Evolutionary conservation across 2,329 filamentous ascomycete species (phyloP).

Genomic region (Xylaria sp.): DNA sequence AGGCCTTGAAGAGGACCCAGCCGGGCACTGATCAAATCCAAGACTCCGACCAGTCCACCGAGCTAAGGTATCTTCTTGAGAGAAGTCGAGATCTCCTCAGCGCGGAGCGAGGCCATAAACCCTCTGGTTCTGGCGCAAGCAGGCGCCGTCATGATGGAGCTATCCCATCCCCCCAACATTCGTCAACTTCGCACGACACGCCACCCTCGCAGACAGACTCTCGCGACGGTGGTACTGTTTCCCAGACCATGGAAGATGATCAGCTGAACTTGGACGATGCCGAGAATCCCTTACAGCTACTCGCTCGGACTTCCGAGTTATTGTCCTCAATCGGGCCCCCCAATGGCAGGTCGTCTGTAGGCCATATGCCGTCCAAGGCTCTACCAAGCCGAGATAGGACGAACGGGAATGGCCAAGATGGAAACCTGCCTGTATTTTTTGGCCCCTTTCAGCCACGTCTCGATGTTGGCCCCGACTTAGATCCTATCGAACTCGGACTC

Average conservation of each 20-base stretch:
- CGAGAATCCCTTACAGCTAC: slow-evolving; percentile 77
- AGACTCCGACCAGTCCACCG: slow-evolving; percentile 55
- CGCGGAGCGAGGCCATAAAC: slow-evolving; percentile 39
- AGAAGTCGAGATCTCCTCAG: slow-evolving; percentile 56
- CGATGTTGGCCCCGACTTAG: slow-evolving; percentile 71
- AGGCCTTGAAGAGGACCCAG: slow-evolving; percentile 69
- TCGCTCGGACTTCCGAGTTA: slow-evolving; percentile 77
- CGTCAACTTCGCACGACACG: slow-evolving; percentile 44
- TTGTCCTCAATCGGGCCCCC: slow-evolving; percentile 51
- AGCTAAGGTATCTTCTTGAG: slow-evolving; percentile 61
- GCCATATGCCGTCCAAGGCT: slow-evolving; percentile 38
- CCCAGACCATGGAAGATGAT: slow-evolving; percentile 56
- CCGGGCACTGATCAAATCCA: slow-evolving; percentile 53
- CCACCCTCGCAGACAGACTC: slow-evolving; percentile 46
- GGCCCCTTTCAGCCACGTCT: slow-evolving; percentile 70
- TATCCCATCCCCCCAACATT: slow-evolving; percentile 45
- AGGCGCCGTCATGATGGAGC: slow-evolving; percentile 40
- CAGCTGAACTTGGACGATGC: slow-evolving; percentile 70
- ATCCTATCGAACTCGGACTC: slow-evolving; percentile 76
- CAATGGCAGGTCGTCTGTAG: slow-evolving; percentile 10
- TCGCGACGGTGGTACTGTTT: slow-evolving; percentile 39
- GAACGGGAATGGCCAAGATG: slow-evolving; percentile 55
- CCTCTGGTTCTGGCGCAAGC: slow-evolving; percentile 38
- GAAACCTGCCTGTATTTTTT: slow-evolving; percentile 72
- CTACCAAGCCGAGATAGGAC: slow-evolving; percentile 46